These are phyloP conservation scores for Moesziomyces sp. DNA, from an alignment of 1,284 basidiomycete genomes.

Conservation along the genomic window DNA sequence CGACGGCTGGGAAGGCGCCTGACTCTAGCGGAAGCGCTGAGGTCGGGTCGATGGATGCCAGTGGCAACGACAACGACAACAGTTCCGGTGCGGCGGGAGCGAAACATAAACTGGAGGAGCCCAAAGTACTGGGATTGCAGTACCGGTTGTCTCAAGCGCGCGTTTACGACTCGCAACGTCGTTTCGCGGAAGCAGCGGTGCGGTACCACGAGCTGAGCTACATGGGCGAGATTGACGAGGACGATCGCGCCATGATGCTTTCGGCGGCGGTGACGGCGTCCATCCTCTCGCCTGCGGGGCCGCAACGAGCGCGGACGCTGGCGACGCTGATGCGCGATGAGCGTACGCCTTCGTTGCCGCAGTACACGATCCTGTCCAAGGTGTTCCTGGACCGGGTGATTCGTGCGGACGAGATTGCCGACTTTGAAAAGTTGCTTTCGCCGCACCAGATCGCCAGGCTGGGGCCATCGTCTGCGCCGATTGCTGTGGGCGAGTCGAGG, in stretches of 20 bases:
- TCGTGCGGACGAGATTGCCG: conserved; percentile 84
- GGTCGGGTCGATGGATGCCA: conserved; percentile 1
- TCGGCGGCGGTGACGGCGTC: conserved; percentile 92
- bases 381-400: conserved; percentile 98
- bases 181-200: conserved; percentile 93
- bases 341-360: conserved; percentile 80
- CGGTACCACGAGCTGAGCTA: conserved; percentile 85
- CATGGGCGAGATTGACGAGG: conserved; percentile 51
- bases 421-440: conserved; percentile 86
- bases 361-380: conserved; percentile 90
- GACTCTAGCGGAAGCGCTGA: not conserved
- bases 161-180: conserved; percentile 88
- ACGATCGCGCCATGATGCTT: conserved; percentile 53
- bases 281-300: conserved; percentile 95
- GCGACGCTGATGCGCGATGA: conserved; percentile 94
- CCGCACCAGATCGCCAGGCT: conserved; percentile 93
- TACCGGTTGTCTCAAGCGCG: conserved; percentile 74
- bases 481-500: not conserved
- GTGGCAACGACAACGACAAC: not conserved
- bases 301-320: conserved; percentile 89
- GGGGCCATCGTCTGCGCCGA: conserved; percentile 66
- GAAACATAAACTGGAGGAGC: conserved; percentile 34
- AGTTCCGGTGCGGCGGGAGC: not conserved
- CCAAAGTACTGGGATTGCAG: conserved; percentile 47
- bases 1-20: not conserved